These are phyloP conservation scores for Limonium bicolor DNA, from an alignment of 148 eudicot genomes.

Conservation along the genomic window DNA sequence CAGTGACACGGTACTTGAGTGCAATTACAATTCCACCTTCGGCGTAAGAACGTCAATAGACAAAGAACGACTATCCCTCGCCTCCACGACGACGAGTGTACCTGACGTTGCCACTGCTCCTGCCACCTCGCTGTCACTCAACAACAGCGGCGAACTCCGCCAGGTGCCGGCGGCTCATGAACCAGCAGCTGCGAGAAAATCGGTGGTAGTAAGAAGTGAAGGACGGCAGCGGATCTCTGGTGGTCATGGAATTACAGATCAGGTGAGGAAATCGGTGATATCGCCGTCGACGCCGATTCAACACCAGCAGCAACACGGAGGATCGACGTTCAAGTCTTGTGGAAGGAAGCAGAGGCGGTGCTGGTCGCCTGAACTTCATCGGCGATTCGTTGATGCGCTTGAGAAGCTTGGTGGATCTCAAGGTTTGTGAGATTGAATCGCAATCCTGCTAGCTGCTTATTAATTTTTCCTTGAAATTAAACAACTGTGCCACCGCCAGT, in stretches of 20 bases:
- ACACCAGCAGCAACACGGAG: not conserved
- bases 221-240: not conserved
- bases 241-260: not conserved
- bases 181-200: not conserved
- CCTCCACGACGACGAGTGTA: no score
- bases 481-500: not conserved
- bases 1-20: no score
- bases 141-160: no score
- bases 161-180: constrained; percentile 1
- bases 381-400: constrained; percentile 23
- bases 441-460: not conserved
- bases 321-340: no score
- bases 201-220: not conserved
- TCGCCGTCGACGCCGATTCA: not conserved
- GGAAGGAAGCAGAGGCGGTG: constrained; percentile 27
- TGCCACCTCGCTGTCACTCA: no score
- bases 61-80: no score
- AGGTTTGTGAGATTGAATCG: no score
- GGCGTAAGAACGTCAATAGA: no score
- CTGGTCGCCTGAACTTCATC: constrained; percentile 35
- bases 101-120: no score
- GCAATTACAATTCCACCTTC: no score
- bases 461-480: not conserved
- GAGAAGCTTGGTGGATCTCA: constrained; percentile 30
- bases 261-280: not conserved